Evolutionary conservation across 305 asterid genomes (phyloP), one percentile per base, ranked within the genome.

Genomic region (Striga hermonthica): DNA sequence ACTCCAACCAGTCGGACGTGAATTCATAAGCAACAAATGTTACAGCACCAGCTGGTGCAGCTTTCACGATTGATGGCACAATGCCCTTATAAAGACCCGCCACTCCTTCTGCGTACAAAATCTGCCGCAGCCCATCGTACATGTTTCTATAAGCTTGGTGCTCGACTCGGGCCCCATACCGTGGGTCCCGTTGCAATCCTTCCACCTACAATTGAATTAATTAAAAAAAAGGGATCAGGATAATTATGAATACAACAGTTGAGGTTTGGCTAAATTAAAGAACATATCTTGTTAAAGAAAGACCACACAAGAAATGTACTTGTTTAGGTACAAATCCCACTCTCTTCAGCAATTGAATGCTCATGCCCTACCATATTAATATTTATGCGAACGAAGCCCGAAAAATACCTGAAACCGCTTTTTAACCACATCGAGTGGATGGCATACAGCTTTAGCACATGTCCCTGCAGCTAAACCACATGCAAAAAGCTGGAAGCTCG

Each of bases 21-120:
- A 78, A 81, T 75, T 92, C 98, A 54, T 85, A 89, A 31, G 87
- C 93, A 78, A 86, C 93, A 61, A 92, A 92, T 55, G 98, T 92
- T 11, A 92, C 93, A 67, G 98, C 98, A 66, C 93, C 91, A 15
- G 96, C 97, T 1, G 96, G 98, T 55, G 98, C 98, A 68, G 98
- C 93, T 82, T 89, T 89, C 71, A 89, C 62, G 11, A 89, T 77
- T 3, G 98, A 92, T 1, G 98, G 98, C 44, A 81, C 85, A 4
- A 92, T 92, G 73, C 98, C 98, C 73, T 92, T 92, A 41, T 92
- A 92, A 10, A 92, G 93, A 10, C 98, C 96, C 0, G 81, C 80
- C 88, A 77, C 79, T 50, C 98, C 95, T 74, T 92, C 98, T 2
- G 70, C 60, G 2, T 60, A 79, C 59, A 79, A 22, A 48, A 89